phyloP scores from a whole-genome alignment of 2,329 filamentous ascomycete genomes.

The Aspergillus tubingensis region DNA sequence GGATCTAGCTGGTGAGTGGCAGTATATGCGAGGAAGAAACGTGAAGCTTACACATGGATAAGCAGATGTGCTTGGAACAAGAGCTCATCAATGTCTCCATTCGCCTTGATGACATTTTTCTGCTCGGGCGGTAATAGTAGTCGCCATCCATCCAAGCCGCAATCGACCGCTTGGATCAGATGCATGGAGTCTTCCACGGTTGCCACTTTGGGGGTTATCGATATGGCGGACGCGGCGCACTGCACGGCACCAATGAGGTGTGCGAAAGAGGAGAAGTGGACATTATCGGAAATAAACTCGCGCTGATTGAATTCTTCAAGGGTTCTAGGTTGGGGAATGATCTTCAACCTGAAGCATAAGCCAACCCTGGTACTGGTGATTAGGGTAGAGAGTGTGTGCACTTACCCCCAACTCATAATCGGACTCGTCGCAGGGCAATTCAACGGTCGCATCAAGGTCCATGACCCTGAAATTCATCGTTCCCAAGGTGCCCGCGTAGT shows the following conservation, averaged over 20 bases:
- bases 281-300: conserved; percentile 29
- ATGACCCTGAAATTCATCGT: conserved; percentile 27
- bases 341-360: conserved; percentile 10
- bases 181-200: conserved; percentile 27
- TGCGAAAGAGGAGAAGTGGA: conserved; percentile 36
- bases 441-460: conserved; percentile 27
- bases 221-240: conserved; percentile 30
- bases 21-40: background rate
- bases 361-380: no score
- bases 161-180: conserved; percentile 39
- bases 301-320: conserved; percentile 36
- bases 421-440: conserved; percentile 37
- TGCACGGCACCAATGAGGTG: conserved; percentile 35
- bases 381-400: background rate
- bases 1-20: conserved; percentile 27
- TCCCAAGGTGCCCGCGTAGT: conserved; percentile 66
- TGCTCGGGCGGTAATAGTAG: conserved; percentile 39
- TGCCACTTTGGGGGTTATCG: conserved; percentile 21
- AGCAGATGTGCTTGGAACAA: conserved; percentile 87
- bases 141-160: conserved; percentile 42
- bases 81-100: conserved; percentile 52
- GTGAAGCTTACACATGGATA: conserved; percentile 43
- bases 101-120: conserved; percentile 35
- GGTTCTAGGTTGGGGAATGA: conserved; percentile 26
- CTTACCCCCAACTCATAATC: conserved; percentile 34